Percentiles rank a stretch among this genome's conserved stretches.
Evolutionary conservation across 345 rosid species (phyloP).

Genomic region (Combretum micranthum): DNA sequence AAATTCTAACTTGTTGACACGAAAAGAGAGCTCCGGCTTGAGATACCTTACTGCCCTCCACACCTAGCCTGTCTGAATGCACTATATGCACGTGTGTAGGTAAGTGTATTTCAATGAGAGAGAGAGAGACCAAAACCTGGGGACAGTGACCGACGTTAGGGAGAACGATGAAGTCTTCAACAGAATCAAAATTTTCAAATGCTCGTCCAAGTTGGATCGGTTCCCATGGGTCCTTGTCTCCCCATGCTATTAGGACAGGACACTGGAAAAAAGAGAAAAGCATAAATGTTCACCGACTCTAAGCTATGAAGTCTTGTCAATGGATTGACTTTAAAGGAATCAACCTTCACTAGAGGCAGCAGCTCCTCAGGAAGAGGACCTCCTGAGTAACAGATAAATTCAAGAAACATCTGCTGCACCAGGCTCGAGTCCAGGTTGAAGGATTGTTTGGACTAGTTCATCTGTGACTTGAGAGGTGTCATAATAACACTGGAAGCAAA

Average conservation of each 20-base stretch:
- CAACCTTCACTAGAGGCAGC: slow-evolving; percentile 65
- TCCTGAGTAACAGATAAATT: slow-evolving; percentile 83
- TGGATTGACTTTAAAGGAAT: background rate
- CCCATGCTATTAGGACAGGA: slow-evolving; percentile 87
- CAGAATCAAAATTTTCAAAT: slow-evolving; percentile 46
- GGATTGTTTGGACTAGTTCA: slow-evolving; percentile 70
- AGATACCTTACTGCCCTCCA: too few relatives aligned
- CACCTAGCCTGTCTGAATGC: too few relatives aligned
- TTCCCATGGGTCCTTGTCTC: slow-evolving; percentile 98
- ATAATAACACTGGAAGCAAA: slow-evolving; percentile 63
- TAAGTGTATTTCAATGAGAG: background rate
- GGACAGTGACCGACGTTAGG: slow-evolving; percentile 91
- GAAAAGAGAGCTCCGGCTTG: too few relatives aligned
- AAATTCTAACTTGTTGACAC: too few relatives aligned
- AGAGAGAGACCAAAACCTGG: slow-evolving; percentile 47
- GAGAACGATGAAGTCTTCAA: slow-evolving; percentile 66
- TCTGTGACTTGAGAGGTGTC: slow-evolving; percentile 82
- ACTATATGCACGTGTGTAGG: too few relatives aligned
- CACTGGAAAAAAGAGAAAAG: slow-evolving; percentile 35
- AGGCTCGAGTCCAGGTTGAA: slow-evolving; percentile 87
- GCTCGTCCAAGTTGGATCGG: slow-evolving; percentile 72
- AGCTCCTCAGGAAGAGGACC: slow-evolving; percentile 94
- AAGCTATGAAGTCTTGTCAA: background rate
- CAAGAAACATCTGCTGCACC: slow-evolving; percentile 84
- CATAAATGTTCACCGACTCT: background rate